Evolutionary conservation across 129 eudicot genomes (phyloP).

Genomic region (Artemisia tridentata): DNA sequence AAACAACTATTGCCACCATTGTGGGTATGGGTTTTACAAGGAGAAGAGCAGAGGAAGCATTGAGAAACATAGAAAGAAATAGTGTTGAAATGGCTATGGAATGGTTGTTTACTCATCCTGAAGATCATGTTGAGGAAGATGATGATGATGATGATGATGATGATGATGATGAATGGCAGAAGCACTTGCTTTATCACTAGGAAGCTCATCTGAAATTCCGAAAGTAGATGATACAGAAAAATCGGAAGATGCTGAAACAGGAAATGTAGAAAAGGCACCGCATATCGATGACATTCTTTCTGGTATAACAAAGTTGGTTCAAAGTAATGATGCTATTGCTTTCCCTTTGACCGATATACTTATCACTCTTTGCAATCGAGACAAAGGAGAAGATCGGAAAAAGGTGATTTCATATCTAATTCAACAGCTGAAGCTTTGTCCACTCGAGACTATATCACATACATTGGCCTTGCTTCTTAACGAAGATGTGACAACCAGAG

Average conservation of each 20-base stretch:
- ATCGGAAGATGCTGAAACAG: background rate
- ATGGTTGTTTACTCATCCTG: conserved; percentile 3
- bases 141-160: background rate
- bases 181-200: conserved; percentile 13
- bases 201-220: background rate
- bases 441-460: background rate
- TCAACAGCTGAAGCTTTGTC: conserved; percentile 8
- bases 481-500: background rate
- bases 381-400: background rate
- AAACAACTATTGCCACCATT: conserved; percentile 11
- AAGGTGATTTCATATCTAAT: background rate
- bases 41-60: conserved; percentile 4
- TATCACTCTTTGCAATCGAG: background rate
- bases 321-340: background rate
- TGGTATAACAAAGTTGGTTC: background rate
- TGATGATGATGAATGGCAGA: background rate
- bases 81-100: conserved; percentile 12
- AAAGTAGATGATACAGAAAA: conserved; percentile 1
- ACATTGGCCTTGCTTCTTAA: background rate
- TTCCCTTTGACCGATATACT: background rate
- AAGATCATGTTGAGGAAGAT: background rate
- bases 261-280: background rate
- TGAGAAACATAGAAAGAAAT: background rate
- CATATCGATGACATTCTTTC: background rate
- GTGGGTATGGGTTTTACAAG: conserved; percentile 11